phyloP scores from a whole-genome alignment of 306 rosid species.

The Senna siamea region DNA sequence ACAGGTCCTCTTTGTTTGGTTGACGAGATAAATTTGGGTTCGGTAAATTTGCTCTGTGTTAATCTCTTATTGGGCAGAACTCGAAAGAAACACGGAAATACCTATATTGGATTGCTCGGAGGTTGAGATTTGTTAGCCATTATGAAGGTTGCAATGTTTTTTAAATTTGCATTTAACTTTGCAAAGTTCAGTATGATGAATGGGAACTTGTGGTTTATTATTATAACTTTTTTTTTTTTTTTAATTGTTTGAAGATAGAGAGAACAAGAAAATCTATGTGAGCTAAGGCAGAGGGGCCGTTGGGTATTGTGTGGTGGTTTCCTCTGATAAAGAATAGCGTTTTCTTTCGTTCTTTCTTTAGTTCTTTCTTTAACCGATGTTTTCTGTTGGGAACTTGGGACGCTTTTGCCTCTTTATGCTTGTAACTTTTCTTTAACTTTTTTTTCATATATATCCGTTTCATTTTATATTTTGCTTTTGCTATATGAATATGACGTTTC shows the following conservation, averaged over 20 bases:
- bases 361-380: background rate
- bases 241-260: background rate
- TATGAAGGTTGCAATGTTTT: background rate
- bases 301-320: slow-evolving; percentile 30
- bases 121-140: background rate
- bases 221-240: background rate
- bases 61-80: background rate
- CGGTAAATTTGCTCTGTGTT: background rate
- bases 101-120: background rate
- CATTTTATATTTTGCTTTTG: background rate
- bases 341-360: background rate
- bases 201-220: too few species aligned
- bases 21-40: background rate
- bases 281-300: background rate
- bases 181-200: background rate
- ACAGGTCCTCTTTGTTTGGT: slow-evolving; percentile 1
- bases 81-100: background rate
- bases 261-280: background rate
- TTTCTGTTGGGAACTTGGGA: background rate
- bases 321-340: background rate
- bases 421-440: too few species aligned
- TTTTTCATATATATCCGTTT: background rate
- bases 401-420: background rate
- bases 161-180: background rate
- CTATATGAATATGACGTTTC: slow-evolving; percentile 7